Evolutionary conservation across 1,284 basidiomycete genomes (phyloP).

Genomic region (Pterulicium gracile): DNA sequence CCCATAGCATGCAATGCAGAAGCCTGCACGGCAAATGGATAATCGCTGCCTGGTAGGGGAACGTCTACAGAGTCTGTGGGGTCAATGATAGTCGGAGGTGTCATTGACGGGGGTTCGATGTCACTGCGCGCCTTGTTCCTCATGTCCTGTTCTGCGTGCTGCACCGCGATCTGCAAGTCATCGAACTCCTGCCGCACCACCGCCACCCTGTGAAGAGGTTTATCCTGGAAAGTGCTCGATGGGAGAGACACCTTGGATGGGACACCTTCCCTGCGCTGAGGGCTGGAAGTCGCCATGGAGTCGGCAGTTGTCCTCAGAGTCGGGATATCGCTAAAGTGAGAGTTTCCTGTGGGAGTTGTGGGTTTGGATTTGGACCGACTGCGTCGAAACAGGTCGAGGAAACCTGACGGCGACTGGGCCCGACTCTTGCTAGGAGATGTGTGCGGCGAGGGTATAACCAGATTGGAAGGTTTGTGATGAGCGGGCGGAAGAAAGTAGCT

Average conservation of each 20-base stretch:
- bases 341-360: constrained; percentile 32
- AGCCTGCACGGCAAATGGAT: constrained; percentile 64
- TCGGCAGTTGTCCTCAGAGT: constrained; percentile 52
- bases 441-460: constrained; percentile 24
- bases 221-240: constrained; percentile 19
- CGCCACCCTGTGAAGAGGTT: constrained; percentile 49
- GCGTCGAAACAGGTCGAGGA: constrained; percentile 59
- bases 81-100: constrained; percentile 52
- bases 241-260: constrained; percentile 27
- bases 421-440: constrained; percentile 28
- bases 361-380: constrained; percentile 58
- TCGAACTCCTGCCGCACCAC: constrained; percentile 72
- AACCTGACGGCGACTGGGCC: constrained; percentile 39
- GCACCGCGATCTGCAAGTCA: constrained; percentile 55
- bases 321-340: constrained; percentile 23
- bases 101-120: constrained; percentile 13
- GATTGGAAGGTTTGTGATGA: constrained; percentile 58
- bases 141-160: constrained; percentile 61
- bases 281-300: constrained; percentile 35
- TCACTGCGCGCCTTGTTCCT: constrained; percentile 26
- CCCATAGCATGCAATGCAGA: constrained; percentile 58
- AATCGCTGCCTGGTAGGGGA: constrained; percentile 49
- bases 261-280: constrained; percentile 26
- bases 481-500: constrained; percentile 78
- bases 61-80: constrained; percentile 73